phyloP scores from a whole-genome alignment of 345 rosid species.

The Reutealis trisperma region DNA sequence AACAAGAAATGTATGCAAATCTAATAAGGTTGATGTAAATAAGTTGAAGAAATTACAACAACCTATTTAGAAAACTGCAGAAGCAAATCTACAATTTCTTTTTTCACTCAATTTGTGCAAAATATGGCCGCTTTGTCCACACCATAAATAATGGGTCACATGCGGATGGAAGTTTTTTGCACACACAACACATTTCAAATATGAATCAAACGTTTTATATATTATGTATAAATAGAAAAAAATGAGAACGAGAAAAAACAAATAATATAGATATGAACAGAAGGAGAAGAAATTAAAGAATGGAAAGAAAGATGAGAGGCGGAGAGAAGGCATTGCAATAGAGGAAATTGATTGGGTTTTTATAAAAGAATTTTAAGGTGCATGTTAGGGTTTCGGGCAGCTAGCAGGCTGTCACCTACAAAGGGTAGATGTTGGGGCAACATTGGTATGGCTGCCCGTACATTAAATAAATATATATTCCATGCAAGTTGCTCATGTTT shows the following conservation, averaged over 20 bases:
- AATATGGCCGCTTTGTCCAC: constrained; percentile 46
- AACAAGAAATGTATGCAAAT: background rate
- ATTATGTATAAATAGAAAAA: too few species aligned
- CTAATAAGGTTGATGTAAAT: background rate
- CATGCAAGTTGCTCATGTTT: constrained; percentile 8
- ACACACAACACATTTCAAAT: constrained; percentile 2
- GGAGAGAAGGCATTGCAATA: background rate
- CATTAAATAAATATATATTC: constrained; percentile 18
- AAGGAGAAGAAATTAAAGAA: background rate
- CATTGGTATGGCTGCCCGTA: background rate
- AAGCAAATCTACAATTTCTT: background rate
- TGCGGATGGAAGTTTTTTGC: constrained; percentile 52
- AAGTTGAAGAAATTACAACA: background rate
- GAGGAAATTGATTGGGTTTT: background rate
- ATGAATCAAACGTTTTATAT: too few species aligned
- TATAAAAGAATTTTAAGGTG: background rate
- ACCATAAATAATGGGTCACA: constrained; percentile 16
- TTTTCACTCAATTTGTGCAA: constrained; percentile 27
- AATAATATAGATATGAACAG: background rate
- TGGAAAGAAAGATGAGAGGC: background rate
- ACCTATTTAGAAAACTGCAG: background rate
- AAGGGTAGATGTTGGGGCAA: background rate
- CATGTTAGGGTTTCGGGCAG: constrained; percentile 14
- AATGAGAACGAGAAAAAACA: too few species aligned
- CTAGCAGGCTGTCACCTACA: background rate